Conservation (phyloP, 2,329 filamentous ascomycete genomes). For the Cadophora luteo-olivacea region DNA sequence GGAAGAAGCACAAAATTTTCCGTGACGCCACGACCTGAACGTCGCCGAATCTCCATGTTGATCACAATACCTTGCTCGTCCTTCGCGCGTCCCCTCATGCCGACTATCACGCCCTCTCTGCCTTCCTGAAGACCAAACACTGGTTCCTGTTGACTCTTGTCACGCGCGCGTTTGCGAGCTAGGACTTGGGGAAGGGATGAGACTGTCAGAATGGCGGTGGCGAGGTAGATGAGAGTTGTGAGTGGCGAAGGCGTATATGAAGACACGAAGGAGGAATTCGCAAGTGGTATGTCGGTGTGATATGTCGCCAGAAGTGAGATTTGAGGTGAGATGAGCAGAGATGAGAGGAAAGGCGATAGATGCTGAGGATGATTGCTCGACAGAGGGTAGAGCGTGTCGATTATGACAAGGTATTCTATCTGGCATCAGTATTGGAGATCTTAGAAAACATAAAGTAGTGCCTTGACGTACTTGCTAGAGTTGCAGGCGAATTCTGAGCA, state of each 20-base stretch:
- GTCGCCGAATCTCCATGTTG: conserved; percentile 84
- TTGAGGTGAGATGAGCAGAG: conserved; percentile 67
- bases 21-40: conserved; percentile 47
- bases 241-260: conserved; percentile 73
- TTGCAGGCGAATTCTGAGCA: conserved; percentile 21
- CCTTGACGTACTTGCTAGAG: conserved; percentile 49
- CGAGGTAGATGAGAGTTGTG: conserved; percentile 78
- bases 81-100: conserved; percentile 52
- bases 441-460: background rate
- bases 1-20: conserved; percentile 67
- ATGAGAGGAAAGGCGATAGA: conserved; percentile 73
- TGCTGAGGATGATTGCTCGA: conserved; percentile 58
- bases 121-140: conserved; percentile 80
- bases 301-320: conserved; percentile 81
- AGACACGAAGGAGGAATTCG: conserved; percentile 34
- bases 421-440: conserved; percentile 6
- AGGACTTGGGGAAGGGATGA: conserved; percentile 78
- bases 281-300: conserved; percentile 77
- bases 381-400: conserved; percentile 81
- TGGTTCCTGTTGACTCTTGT: conserved; percentile 77
- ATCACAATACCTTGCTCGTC: conserved; percentile 67
- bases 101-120: conserved; percentile 76
- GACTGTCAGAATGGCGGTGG: conserved; percentile 82
- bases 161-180: conserved; percentile 74
- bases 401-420: conserved; percentile 74